Conservation (phyloP, 2,329 filamentous ascomycete genomes). For the Aspergillus uvarum region DNA sequence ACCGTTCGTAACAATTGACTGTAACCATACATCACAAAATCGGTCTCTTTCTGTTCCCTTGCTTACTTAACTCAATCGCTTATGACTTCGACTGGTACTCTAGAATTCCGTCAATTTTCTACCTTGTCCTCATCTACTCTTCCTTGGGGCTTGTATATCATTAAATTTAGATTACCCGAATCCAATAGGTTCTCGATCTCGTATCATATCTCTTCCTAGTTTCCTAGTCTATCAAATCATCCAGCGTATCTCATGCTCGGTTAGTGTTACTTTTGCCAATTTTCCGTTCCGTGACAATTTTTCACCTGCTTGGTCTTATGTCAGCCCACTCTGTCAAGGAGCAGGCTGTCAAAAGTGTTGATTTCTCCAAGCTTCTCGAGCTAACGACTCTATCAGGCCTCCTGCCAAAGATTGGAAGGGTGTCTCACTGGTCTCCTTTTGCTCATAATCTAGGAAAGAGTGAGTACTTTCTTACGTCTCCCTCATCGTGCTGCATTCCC, state of each 20-base stretch:
- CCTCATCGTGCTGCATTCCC: slow-evolving; percentile 11
- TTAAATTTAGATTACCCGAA: neutral
- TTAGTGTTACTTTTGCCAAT: slow-evolving; percentile 14
- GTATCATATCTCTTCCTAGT: neutral
- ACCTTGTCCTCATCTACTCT: slow-evolving; percentile 7
- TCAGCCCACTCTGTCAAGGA: slow-evolving; percentile 28
- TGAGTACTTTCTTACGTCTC: slow-evolving; percentile 25
- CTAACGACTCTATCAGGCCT: slow-evolving; percentile 22
- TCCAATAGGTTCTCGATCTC: neutral
- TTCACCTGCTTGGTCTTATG: slow-evolving; percentile 19
- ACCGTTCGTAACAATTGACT: neutral
- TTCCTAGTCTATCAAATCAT: neutral
- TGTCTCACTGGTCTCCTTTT: slow-evolving; percentile 18
- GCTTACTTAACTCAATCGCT: slow-evolving; percentile 20
- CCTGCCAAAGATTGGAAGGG: slow-evolving; percentile 24
- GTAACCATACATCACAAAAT: neutral
- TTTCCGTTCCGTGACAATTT: slow-evolving; percentile 10
- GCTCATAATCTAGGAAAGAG: slow-evolving; percentile 20
- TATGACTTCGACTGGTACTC: neutral
- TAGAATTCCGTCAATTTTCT: slow-evolving; percentile 9
- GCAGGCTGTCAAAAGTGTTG: slow-evolving; percentile 32
- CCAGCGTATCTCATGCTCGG: slow-evolving; percentile 6
- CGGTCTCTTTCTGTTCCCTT: slow-evolving; percentile 8
- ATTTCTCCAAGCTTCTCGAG: slow-evolving; percentile 33
- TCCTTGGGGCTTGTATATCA: neutral